These are phyloP conservation scores for Meripilus lineatus DNA, from an alignment of 1,284 basidiomycete genomes.

Conservation along the genomic window DNA sequence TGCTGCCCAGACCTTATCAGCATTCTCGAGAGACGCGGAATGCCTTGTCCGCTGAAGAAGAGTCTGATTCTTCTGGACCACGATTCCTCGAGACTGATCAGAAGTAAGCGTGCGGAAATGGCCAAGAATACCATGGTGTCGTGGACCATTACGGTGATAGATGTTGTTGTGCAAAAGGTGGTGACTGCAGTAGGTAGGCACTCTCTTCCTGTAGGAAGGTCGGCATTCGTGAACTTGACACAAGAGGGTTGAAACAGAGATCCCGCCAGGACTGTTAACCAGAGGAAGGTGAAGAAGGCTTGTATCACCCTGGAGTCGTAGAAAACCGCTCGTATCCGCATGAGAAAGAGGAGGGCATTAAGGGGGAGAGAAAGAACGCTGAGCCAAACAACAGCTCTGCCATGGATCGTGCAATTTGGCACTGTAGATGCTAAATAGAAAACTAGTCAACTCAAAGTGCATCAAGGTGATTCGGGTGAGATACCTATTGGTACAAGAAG, in stretches of 20 bases:
- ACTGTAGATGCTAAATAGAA: no score
- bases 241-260: background rate
- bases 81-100: background rate
- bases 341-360: slow-evolving; percentile 5
- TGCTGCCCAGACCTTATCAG: background rate
- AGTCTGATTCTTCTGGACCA: no score
- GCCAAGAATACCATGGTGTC: background rate
- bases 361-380: background rate
- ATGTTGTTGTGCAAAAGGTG: background rate
- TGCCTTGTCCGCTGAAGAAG: background rate
- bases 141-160: background rate
- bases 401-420: background rate
- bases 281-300: background rate
- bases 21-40: background rate
- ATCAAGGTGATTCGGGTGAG: no score
- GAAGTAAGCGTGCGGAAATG: background rate
- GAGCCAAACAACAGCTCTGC: background rate
- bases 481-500: no score
- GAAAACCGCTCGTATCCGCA: slow-evolving; percentile 4
- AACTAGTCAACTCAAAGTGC: no score
- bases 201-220: background rate
- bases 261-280: background rate
- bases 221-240: background rate
- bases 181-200: background rate
- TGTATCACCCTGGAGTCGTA: background rate